These are phyloP conservation scores for Eimeria falciformis DNA, from an alignment of 169 alveolate genomes.

Conservation along the genomic window DNA sequence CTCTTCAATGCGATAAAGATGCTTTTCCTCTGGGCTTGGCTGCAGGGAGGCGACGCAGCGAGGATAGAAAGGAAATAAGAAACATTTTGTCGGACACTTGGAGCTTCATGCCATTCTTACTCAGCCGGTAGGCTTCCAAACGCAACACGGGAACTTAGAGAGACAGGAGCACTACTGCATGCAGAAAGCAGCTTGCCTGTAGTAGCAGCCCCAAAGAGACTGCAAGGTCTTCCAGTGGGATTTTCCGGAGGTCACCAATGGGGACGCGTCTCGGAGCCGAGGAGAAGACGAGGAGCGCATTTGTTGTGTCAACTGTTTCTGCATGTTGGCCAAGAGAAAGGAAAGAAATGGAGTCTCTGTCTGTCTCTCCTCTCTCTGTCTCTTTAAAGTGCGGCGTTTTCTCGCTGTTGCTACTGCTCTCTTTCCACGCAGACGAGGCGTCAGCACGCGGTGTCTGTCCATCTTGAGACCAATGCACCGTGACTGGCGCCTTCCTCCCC, in stretches of 20 bases:
- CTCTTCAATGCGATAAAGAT: constrained; percentile 3
- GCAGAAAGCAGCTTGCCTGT: neutral
- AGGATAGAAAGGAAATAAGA: neutral
- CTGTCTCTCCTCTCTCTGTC: neutral
- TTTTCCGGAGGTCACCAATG: neutral
- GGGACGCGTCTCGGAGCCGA: neutral
- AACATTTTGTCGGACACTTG: neutral
- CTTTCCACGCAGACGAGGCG: too few relatives aligned
- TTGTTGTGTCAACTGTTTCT: neutral
- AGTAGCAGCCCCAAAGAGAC: neutral
- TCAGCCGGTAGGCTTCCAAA: too few relatives aligned
- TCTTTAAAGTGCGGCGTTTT: too few relatives aligned
- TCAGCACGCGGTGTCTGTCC: too few relatives aligned
- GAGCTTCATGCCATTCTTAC: too few relatives aligned
- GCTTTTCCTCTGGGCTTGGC: constrained; percentile 27
- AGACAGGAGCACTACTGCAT: neutral
- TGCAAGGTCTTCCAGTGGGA: constrained; percentile 28
- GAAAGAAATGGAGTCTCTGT: neutral
- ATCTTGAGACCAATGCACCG: neutral
- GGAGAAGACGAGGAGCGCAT: constrained; percentile 25
- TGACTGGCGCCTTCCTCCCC: constrained; percentile 2
- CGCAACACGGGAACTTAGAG: neutral
- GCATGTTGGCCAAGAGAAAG: too few relatives aligned
- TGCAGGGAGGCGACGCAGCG: constrained; percentile 3
- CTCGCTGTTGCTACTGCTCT: too few relatives aligned